phyloP scores from a whole-genome alignment of 2,329 filamentous ascomycete species.

The Hypomyces rosellus region DNA sequence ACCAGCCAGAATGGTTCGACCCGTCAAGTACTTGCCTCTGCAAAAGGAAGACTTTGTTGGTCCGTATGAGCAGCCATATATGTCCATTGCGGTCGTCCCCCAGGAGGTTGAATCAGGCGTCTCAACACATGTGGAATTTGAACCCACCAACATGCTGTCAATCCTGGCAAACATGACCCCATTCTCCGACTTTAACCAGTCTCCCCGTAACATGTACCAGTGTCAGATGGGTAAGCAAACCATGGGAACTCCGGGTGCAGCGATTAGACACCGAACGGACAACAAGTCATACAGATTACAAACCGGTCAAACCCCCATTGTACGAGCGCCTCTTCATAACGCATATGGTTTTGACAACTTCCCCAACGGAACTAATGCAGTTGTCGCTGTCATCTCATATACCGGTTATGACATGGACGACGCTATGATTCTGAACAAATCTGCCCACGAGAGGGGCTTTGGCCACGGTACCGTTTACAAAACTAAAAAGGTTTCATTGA shows the following conservation, averaged over 20 bases:
- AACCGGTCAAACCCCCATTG: slow-evolving; percentile 91
- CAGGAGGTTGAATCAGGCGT: slow-evolving; percentile 81
- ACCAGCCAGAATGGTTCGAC: slow-evolving; percentile 78
- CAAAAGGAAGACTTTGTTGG: slow-evolving; percentile 84
- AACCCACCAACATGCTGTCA: slow-evolving; percentile 93
- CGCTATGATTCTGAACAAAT: slow-evolving; percentile 99
- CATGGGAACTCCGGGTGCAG: slow-evolving; percentile 92
- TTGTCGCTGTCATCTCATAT: slow-evolving; percentile 97
- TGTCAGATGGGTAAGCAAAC: slow-evolving; percentile 99
- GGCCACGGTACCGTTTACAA: slow-evolving; percentile 97
- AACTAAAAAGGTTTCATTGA: slow-evolving; percentile 83
- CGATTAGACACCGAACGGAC: slow-evolving; percentile 80
- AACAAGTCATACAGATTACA: slow-evolving; percentile 96
- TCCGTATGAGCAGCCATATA: slow-evolving; percentile 93
- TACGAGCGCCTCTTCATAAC: slow-evolving; percentile 87
- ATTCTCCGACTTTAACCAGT: slow-evolving; percentile 98
- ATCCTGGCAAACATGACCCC: slow-evolving; percentile 98
- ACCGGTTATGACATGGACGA: slow-evolving; percentile 99
- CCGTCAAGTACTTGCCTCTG: slow-evolving; percentile 85
- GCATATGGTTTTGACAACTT: slow-evolving; percentile 97
- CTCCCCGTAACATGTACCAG: slow-evolving; percentile 97
- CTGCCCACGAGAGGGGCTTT: slow-evolving; percentile 90
- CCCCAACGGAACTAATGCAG: slow-evolving; percentile 89
- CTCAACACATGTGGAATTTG: slow-evolving; percentile 88
- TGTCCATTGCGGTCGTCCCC: slow-evolving; percentile 92